Evolutionary conservation across 2,329 filamentous ascomycete genomes (phyloP).

Genomic region (Fusarium drepaniforme): DNA sequence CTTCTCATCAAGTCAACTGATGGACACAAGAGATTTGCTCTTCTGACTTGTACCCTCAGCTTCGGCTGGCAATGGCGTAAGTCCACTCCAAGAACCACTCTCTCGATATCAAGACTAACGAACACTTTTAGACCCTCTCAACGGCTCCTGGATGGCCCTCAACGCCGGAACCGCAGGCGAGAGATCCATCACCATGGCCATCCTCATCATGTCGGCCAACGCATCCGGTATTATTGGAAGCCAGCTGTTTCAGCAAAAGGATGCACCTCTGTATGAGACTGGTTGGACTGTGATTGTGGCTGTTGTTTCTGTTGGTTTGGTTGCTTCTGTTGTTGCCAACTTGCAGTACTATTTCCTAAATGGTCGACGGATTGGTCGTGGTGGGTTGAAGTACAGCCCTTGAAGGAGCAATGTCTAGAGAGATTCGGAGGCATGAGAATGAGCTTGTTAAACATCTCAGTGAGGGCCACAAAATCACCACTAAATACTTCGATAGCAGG

Average conservation of each 20-base stretch:
- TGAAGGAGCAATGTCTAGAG: neutral
- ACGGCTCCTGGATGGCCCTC: slow-evolving; percentile 48
- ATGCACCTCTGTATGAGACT: slow-evolving; percentile 45
- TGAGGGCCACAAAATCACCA: neutral
- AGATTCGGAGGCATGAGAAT: neutral
- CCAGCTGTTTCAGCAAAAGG: slow-evolving; percentile 47
- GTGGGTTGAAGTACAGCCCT: slow-evolving; percentile 28
- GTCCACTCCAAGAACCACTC: neutral
- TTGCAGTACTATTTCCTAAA: slow-evolving; percentile 56
- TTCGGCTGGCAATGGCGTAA: slow-evolving; percentile 39
- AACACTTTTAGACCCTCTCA: slow-evolving; percentile 33
- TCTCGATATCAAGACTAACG: neutral
- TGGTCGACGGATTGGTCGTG: slow-evolving; percentile 27
- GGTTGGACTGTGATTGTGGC: slow-evolving; percentile 45
- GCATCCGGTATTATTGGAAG: slow-evolving; percentile 47
- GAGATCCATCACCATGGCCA: slow-evolving; percentile 48
- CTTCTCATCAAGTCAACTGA: slow-evolving; percentile 31
- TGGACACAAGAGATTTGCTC: slow-evolving; percentile 28
- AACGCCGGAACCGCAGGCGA: slow-evolving; percentile 46
- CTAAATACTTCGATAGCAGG: neutral
- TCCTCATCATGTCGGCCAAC: slow-evolving; percentile 50
- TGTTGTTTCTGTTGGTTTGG: slow-evolving; percentile 40
- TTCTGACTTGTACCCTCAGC: slow-evolving; percentile 26
- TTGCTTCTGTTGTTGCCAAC: slow-evolving; percentile 35
- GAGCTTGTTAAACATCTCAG: neutral